phyloP scores from a whole-genome alignment of 2,329 filamentous ascomycete species.

The Calonectria hongkongensis region DNA sequence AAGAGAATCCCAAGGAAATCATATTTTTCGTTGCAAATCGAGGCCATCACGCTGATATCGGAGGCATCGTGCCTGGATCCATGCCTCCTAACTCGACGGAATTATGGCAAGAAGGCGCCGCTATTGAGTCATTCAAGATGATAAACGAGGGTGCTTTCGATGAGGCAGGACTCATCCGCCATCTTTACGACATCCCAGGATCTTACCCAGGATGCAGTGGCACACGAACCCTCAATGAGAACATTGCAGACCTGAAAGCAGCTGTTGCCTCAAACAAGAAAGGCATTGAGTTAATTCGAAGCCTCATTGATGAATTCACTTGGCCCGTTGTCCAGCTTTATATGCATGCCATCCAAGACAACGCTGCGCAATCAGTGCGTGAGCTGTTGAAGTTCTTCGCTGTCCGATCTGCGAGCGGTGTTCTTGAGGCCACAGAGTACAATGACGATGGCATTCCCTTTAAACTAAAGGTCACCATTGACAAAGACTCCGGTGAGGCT shows the following conservation, averaged over 20 bases:
- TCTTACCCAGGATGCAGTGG: slow-evolving; percentile 69
- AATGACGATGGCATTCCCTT: slow-evolving; percentile 93
- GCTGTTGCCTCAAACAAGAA: slow-evolving; percentile 91
- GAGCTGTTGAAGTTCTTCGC: slow-evolving; percentile 83
- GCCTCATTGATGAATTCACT: slow-evolving; percentile 85
- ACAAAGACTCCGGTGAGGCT: slow-evolving; percentile 83
- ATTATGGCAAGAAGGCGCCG: slow-evolving; percentile 75
- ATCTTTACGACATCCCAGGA: slow-evolving; percentile 65
- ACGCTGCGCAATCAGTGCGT: slow-evolving; percentile 85
- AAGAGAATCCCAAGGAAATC: slow-evolving; percentile 54
- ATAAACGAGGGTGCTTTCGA: slow-evolving; percentile 54
- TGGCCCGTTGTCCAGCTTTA: slow-evolving; percentile 87
- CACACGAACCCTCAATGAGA: slow-evolving; percentile 83
- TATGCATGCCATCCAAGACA: slow-evolving; percentile 88
- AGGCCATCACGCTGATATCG: slow-evolving; percentile 60
- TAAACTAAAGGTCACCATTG: slow-evolving; percentile 83
- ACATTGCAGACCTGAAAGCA: slow-evolving; percentile 90
- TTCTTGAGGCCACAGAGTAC: slow-evolving; percentile 85
- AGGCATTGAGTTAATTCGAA: slow-evolving; percentile 84
- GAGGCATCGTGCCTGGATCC: slow-evolving; percentile 81
- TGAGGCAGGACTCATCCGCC: slow-evolving; percentile 74
- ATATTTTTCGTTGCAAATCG: slow-evolving; percentile 60
- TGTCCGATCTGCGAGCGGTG: slow-evolving; percentile 79
- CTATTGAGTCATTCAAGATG: slow-evolving; percentile 67
- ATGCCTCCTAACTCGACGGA: slow-evolving; percentile 83